Evolutionary conservation across 257 asterid genomes (phyloP).

Genomic region (Coffea eugenioides): DNA sequence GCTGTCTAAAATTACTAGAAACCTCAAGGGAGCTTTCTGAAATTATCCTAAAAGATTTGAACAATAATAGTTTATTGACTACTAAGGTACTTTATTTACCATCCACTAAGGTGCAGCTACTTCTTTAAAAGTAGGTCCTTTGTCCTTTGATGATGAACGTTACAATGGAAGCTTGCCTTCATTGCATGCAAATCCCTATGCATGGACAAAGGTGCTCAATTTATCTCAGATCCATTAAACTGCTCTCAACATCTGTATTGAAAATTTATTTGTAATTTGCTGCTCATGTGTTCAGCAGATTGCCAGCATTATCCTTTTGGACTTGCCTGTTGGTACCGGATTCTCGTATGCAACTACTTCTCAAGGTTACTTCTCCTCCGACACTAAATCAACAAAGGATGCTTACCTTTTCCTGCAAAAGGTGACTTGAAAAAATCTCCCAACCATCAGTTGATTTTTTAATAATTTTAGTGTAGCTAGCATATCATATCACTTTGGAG

Average conservation of each 20-base stretch:
- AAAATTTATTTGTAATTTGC: too few species aligned
- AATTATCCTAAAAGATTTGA: too few species aligned
- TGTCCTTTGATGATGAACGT: slow-evolving; percentile 15
- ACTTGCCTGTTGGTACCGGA: slow-evolving; percentile 29
- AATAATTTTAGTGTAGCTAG: too few species aligned
- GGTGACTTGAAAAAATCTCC: slow-evolving; percentile 4
- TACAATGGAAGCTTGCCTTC: slow-evolving; percentile 28
- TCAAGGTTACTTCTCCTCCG: slow-evolving; percentile 13
- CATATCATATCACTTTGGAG: too few species aligned
- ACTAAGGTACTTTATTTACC: too few species aligned
- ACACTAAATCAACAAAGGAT: slow-evolving; percentile 11
- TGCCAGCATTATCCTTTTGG: slow-evolving; percentile 29
- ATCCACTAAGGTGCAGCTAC: too few species aligned
- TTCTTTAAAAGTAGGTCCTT: slow-evolving; percentile 27
- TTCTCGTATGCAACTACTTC: slow-evolving; percentile 31
- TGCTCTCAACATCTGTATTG: too few species aligned
- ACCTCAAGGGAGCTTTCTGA: too few species aligned
- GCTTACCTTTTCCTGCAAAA: slow-evolving; percentile 18
- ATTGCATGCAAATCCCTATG: slow-evolving; percentile 26
- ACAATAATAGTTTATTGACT: too few species aligned
- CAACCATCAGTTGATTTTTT: too few species aligned
- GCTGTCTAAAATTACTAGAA: too few species aligned
- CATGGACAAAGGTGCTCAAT: slow-evolving; percentile 40
- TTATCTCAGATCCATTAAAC: too few species aligned
- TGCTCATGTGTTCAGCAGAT: background rate